Percentiles rank a stretch among this genome's conserved stretches.
phyloP scores from a whole-genome alignment of 805 yeast species.

The Wickerhamiella brachini region DNA sequence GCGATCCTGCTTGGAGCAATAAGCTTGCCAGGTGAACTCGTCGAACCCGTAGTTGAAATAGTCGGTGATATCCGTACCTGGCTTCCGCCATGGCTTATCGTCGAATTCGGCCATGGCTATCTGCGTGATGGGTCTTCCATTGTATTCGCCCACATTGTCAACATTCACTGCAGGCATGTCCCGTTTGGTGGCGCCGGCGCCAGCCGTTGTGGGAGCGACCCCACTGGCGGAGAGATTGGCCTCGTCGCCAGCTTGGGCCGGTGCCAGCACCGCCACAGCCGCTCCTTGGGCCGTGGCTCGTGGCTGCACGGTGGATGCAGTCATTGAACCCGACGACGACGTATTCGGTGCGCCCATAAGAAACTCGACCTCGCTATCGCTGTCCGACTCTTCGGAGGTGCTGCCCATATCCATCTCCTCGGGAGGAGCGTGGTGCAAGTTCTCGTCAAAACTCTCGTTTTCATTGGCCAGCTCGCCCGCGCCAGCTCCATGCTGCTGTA shows the following conservation, averaged over 20 bases:
- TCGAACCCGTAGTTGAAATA: slow-evolving; percentile 95
- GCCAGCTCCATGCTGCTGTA: background rate
- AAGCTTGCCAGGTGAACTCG: slow-evolving; percentile 90
- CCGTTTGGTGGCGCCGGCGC: slow-evolving; percentile 7
- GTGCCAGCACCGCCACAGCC: slow-evolving; percentile 16
- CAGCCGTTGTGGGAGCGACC: slow-evolving; percentile 13
- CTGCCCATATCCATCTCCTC: background rate
- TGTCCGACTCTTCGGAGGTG: background rate
- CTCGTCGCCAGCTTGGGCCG: slow-evolving; percentile 14
- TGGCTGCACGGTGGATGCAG: background rate
- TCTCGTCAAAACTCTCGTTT: background rate
- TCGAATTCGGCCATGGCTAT: slow-evolving; percentile 67
- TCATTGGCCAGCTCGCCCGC: background rate
- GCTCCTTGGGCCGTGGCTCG: background rate
- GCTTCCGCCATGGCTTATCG: slow-evolving; percentile 96
- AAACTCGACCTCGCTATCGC: slow-evolving; percentile 1
- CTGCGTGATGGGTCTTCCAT: slow-evolving; percentile 74
- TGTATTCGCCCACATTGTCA: slow-evolving; percentile 56
- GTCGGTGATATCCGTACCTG: slow-evolving; percentile 90
- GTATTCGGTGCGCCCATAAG: background rate
- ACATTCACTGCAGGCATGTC: slow-evolving; percentile 40
- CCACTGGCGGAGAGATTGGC: slow-evolving; percentile 15
- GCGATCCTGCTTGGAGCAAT: slow-evolving; percentile 77
- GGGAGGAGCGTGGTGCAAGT: background rate
- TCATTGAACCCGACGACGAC: background rate